Evolutionary conservation across 768 basidiomycete genomes (phyloP).

Genomic region (Clavulina sp.): DNA sequence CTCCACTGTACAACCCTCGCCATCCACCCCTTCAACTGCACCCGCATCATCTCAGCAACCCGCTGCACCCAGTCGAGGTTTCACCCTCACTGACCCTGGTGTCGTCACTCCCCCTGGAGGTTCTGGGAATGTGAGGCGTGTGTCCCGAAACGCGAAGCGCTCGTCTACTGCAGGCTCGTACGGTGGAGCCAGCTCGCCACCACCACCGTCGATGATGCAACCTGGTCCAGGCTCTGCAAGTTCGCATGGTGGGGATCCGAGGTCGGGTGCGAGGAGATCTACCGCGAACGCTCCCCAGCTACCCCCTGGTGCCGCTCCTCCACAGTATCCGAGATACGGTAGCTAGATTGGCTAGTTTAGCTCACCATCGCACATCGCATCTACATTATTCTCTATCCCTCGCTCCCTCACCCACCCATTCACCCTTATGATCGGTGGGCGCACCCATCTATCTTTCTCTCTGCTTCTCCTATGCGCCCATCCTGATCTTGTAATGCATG

Average conservation of each 20-base stretch:
- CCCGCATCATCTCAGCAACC: slow-evolving; percentile 1
- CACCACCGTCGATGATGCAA: neutral
- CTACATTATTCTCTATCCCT: too few relatives aligned
- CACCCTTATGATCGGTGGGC: too few relatives aligned
- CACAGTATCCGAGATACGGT: neutral
- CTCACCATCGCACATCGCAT: too few relatives aligned
- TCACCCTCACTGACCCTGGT: neutral
- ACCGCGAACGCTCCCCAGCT: neutral
- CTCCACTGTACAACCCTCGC: slow-evolving; percentile 33
- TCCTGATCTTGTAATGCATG: too few relatives aligned
- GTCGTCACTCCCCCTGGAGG: slow-evolving; percentile 7
- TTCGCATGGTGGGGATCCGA: too few relatives aligned
- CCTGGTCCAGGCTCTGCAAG: neutral
- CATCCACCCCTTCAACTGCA: slow-evolving; percentile 16
- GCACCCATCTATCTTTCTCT: too few relatives aligned
- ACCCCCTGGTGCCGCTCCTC: slow-evolving; percentile 9
- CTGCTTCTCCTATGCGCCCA: too few relatives aligned
- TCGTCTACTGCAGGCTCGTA: neutral
- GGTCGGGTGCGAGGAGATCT: neutral
- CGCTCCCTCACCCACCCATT: too few relatives aligned
- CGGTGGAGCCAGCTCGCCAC: neutral
- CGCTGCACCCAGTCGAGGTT: slow-evolving; percentile 12
- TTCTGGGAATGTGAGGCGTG: slow-evolving; percentile 18
- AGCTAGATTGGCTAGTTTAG: too few relatives aligned
- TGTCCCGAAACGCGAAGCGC: neutral